Percentiles rank a stretch among this genome's conserved stretches.
Evolutionary conservation across 176 grass and related monocot genomes (phyloP).

Genomic region (Secale cereale): DNA sequence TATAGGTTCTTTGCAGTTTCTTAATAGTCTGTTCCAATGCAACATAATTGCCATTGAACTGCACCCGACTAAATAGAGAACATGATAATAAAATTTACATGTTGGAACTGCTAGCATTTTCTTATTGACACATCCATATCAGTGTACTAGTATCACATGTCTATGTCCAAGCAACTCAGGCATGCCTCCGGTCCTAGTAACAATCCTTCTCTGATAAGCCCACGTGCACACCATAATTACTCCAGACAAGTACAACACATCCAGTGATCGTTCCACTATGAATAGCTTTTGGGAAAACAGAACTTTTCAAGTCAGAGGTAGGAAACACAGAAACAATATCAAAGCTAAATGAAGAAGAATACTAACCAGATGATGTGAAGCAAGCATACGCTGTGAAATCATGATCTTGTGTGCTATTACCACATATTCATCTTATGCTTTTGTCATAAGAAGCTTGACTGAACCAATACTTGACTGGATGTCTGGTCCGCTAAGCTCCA

Average conservation of each 20-base stretch:
- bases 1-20: neutral
- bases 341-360: neutral
- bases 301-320: neutral
- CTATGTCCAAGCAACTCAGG: constrained; percentile 8
- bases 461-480: neutral
- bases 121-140: neutral
- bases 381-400: neutral
- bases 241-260: neutral
- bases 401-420: neutral
- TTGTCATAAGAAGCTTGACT: neutral
- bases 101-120: constrained; percentile 1
- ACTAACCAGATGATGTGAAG: constrained; percentile 1
- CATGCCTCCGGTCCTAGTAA: constrained; percentile 5
- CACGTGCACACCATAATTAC: neutral
- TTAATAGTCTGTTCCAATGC: neutral
- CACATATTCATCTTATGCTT: neutral
- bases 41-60: neutral
- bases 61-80: neutral
- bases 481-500: neutral
- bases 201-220: neutral
- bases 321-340: neutral
- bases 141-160: neutral
- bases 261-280: neutral
- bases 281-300: neutral
- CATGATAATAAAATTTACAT: neutral